These are phyloP conservation scores for Ramalina intermedia DNA, from an alignment of 495 filamentous ascomycete species.

Conservation along the genomic window DNA sequence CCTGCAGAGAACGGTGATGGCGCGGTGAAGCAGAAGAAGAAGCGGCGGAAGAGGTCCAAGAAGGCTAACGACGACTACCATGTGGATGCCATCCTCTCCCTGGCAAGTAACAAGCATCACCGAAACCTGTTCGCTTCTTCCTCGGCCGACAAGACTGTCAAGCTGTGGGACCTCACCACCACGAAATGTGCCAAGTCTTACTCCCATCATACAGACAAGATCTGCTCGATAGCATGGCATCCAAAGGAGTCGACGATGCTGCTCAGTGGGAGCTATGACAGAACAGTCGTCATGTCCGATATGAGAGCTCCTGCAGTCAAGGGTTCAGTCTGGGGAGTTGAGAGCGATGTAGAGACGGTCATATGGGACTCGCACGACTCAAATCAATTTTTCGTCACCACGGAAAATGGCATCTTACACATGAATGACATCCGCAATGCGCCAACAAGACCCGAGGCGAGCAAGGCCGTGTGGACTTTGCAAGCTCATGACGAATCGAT, in stretches of 20 bases:
- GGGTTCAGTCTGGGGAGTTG: slow-evolving; percentile 71
- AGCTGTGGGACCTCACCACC: slow-evolving; percentile 93
- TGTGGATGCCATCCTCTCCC: slow-evolving; percentile 80
- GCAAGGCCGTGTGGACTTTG: slow-evolving; percentile 80
- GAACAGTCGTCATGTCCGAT: slow-evolving; percentile 78
- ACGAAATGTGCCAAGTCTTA: slow-evolving; percentile 90
- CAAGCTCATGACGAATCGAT: slow-evolving; percentile 90
- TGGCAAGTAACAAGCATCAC: slow-evolving; percentile 83
- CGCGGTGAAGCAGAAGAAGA: slow-evolving; percentile 62
- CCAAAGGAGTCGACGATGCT: slow-evolving; percentile 71
- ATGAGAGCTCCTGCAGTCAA: slow-evolving; percentile 80
- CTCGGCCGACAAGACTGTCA: slow-evolving; percentile 91
- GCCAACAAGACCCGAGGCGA: slow-evolving; percentile 51
- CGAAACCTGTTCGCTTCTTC: slow-evolving; percentile 90
- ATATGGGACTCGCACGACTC: slow-evolving; percentile 85
- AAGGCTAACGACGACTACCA: slow-evolving; percentile 87
- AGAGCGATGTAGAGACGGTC: slow-evolving; percentile 85
- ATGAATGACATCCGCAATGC: slow-evolving; percentile 64
- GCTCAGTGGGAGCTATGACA: slow-evolving; percentile 85
- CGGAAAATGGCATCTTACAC: slow-evolving; percentile 80
- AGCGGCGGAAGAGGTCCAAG: slow-evolving; percentile 69
- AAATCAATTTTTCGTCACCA: slow-evolving; percentile 89
- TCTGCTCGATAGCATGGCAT: slow-evolving; percentile 92
- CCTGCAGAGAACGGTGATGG: slow-evolving; percentile 16
- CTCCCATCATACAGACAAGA: slow-evolving; percentile 79